Evolutionary conservation across 2,329 filamentous ascomycete species (phyloP), one percentile per base, ranked within the genome.

Genomic region (Penicillium sp.): DNA sequence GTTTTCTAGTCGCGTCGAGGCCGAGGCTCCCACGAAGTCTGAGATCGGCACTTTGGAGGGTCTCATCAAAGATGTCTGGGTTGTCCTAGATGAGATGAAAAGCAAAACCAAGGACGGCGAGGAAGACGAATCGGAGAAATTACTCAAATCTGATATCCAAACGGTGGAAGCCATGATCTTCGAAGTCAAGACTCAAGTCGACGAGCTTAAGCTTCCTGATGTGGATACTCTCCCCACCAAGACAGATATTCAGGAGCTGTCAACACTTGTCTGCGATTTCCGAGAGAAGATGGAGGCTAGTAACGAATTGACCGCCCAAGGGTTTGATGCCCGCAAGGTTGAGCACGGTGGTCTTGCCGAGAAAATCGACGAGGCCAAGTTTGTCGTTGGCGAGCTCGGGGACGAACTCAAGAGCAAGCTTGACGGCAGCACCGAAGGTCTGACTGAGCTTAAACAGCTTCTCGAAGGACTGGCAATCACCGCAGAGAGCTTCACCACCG

Each of bases 111-210:
- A 70, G 56, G 67, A 73, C 65, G 67, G 79, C 56, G 74, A 78
- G 53, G 74, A 77, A 9, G 78, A 79, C n/a, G 77, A 79, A n/a
- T 48, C 72, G 2, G 86, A 89, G 37, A 86, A 84, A 64, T 82
- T 93, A 24, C 89, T 86, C 48, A 96, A 96, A 76, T 84, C 86
- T 0, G 90, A 97, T 64, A 79, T 96, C 4, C 89, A 94, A 61
- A 84, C 89, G 2, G 83, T 97, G 8, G 89, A 91, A 61, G 82
- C 90, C 1, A 82, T 93, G 40, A 89, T 92, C 32, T 84, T 89
- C n/a, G 92, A 96, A 61, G 87, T 95, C 73, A 96, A 95, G 75
- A 80, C 82, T 5, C 85, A 88, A 29, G 79, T 97, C 9, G 88
- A 92, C 43, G 85, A 89, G 53, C 83, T 94, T 66, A 81, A 85